These are phyloP conservation scores for Calonectria pteridis DNA, from an alignment of 2,329 filamentous ascomycete genomes.

Conservation along the genomic window DNA sequence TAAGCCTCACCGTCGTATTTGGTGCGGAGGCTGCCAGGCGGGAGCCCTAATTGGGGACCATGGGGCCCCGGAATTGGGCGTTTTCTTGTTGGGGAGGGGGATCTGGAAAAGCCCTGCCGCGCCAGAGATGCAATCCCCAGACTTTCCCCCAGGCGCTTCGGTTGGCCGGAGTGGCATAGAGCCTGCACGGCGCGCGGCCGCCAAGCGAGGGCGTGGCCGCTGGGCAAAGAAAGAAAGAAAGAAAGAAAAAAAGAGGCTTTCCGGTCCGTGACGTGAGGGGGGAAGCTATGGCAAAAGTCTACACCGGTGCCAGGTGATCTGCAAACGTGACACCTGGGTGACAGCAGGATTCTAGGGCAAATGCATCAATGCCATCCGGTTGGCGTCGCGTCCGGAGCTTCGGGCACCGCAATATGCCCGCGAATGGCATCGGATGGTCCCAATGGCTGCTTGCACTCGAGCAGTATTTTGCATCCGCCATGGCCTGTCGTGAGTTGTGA, in stretches of 20 bases:
- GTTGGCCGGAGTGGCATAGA: conserved; percentile 11
- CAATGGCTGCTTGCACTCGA: neutral
- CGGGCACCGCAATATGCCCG: neutral
- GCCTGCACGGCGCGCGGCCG: neutral
- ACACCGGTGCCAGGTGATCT: conserved; percentile 12
- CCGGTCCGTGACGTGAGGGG: conserved; percentile 1
- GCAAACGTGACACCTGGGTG: conserved; percentile 20
- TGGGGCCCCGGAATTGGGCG: conserved; percentile 19
- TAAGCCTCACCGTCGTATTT: conserved; percentile 33
- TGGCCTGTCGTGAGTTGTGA: neutral
- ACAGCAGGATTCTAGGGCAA: conserved; percentile 16
- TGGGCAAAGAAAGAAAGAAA: neutral
- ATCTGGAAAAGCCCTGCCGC: conserved; percentile 15
- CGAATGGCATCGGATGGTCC: neutral
- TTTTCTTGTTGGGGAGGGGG: conserved; percentile 22
- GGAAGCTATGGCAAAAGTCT: neutral
- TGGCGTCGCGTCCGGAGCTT: conserved; percentile 2
- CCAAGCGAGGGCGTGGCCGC: neutral
- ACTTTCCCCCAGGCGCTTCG: neutral
- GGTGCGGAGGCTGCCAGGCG: conserved; percentile 26
- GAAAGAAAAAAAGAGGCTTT: neutral
- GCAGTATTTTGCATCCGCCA: neutral
- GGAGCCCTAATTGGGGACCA: conserved; percentile 24
- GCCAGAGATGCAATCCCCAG: conserved; percentile 10
- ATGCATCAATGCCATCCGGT: neutral